Evolutionary conservation across 805 yeast genomes (phyloP).

Genomic region (Pichia gijzeniarum): DNA sequence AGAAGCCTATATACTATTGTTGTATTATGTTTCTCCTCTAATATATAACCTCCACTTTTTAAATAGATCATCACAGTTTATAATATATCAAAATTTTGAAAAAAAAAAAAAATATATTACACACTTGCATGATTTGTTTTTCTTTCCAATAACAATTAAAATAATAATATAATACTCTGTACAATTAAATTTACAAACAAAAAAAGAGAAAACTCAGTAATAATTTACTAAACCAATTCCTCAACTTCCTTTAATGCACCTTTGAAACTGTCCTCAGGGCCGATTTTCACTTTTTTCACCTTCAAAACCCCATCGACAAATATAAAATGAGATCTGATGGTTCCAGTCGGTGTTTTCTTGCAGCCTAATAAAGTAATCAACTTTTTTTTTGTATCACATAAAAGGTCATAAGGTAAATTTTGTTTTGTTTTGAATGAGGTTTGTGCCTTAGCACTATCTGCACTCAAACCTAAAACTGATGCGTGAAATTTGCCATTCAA

Average conservation of each 20-base stretch:
- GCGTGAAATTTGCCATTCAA: slow-evolving; percentile 41
- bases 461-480: slow-evolving; percentile 71
- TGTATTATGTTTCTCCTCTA: neutral
- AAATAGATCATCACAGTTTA: no score
- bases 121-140: neutral
- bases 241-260: slow-evolving; percentile 55
- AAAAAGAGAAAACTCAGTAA: no score
- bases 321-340: slow-evolving; percentile 88
- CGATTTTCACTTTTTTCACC: slow-evolving; percentile 45
- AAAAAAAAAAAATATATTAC: neutral
- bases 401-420: slow-evolving; percentile 61
- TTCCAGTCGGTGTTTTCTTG: slow-evolving; percentile 66
- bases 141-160: neutral
- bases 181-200: no score
- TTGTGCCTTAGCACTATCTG: slow-evolving; percentile 78
- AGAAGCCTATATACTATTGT: slow-evolving; percentile 19
- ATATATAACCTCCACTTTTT: neutral
- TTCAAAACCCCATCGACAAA: slow-evolving; percentile 70
- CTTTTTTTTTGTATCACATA: slow-evolving; percentile 68
- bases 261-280: slow-evolving; percentile 53
- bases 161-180: no score
- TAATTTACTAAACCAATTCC: slow-evolving; percentile 28
- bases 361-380: slow-evolving; percentile 77
- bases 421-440: slow-evolving; percentile 69
- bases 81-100: neutral